Evolutionary conservation across 192 early-diverging fungal species (phyloP).

Genomic region (Rhizoclosmatium sp.): DNA sequence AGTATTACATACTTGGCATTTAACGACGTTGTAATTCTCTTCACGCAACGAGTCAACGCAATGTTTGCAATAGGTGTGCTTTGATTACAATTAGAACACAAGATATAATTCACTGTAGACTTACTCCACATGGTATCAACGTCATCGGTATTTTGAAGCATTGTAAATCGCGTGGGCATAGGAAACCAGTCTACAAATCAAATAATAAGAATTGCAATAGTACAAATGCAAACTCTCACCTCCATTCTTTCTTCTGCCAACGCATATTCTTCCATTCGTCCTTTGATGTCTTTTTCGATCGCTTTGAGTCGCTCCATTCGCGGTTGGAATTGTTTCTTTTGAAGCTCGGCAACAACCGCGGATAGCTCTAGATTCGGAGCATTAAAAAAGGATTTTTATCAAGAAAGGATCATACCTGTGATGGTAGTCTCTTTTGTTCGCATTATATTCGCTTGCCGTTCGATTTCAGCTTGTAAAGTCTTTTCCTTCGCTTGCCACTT

Average conservation of each 20-base stretch:
- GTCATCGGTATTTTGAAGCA: constrained; percentile 58
- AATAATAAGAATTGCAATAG: not conserved
- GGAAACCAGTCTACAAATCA: constrained; percentile 58
- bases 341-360: constrained; percentile 47
- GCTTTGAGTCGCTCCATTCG: constrained; percentile 61
- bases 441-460: constrained; percentile 41
- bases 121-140: constrained; percentile 61
- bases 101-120: not conserved
- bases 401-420: constrained; percentile 39
- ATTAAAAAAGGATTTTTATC: not conserved
- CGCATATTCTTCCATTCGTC: constrained; percentile 59
- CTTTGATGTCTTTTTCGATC: constrained; percentile 62
- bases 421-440: constrained; percentile 45
- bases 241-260: constrained; percentile 64
- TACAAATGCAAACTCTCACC: constrained; percentile 30
- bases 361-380: constrained; percentile 37
- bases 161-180: constrained; percentile 60
- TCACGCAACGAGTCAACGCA: constrained; percentile 57
- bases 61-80: constrained; percentile 62
- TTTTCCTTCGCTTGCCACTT: constrained; percentile 64
- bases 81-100: not conserved
- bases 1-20: constrained; percentile 52
- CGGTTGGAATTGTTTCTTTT: constrained; percentile 62
- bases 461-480: constrained; percentile 51
- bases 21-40: constrained; percentile 62